These are phyloP conservation scores for Pharus latifolius DNA, from an alignment of 176 grass and related monocot genomes.

Conservation along the genomic window DNA sequence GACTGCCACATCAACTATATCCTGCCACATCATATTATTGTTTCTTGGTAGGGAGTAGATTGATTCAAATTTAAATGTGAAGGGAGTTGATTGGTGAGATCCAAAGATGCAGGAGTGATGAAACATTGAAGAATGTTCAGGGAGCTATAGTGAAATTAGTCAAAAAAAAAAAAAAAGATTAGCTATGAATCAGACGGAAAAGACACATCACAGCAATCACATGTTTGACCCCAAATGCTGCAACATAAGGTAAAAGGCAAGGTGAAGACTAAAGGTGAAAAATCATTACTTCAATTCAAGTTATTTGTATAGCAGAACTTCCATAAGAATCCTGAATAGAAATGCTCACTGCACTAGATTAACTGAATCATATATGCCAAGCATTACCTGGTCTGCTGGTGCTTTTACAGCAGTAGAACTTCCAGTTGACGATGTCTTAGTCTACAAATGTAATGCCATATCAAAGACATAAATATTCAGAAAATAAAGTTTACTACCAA, in stretches of 20 bases:
- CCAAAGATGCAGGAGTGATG: too few relatives aligned
- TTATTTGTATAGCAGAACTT: neutral
- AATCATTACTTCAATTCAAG: neutral
- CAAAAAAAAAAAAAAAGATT: neutral
- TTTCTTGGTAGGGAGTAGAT: too few relatives aligned
- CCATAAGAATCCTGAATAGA: neutral
- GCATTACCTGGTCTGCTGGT: constrained; percentile 31
- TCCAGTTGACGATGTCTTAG: constrained; percentile 61
- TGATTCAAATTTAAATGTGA: too few relatives aligned
- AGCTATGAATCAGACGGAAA: neutral
- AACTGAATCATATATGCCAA: neutral
- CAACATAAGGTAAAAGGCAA: neutral
- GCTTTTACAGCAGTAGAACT: constrained; percentile 45
- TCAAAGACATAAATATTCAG: constrained; percentile 3
- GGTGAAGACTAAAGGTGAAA: neutral
- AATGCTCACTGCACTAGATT: neutral
- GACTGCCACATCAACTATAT: too few relatives aligned
- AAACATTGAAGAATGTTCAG: neutral
- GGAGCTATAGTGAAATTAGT: neutral
- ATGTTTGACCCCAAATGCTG: neutral
- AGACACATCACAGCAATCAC: neutral
- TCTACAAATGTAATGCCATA: constrained; percentile 28
- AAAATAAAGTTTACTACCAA: neutral
- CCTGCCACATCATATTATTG: too few relatives aligned
- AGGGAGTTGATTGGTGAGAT: too few relatives aligned